phyloP scores from a whole-genome alignment of 2,329 filamentous ascomycete genomes.

The Penicillium janthinellum region DNA sequence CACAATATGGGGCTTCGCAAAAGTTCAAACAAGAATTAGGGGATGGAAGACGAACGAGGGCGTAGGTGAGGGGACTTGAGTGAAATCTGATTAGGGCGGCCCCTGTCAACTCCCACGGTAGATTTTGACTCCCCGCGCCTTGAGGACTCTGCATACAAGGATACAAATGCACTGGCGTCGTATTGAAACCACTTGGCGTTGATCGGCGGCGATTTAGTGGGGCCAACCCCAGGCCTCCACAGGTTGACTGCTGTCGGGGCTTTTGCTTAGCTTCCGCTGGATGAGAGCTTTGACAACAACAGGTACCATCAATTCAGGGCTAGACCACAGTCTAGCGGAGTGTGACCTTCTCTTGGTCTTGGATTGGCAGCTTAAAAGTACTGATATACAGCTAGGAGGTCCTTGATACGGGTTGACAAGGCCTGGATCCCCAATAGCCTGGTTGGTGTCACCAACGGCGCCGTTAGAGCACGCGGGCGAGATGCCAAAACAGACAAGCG shows the following conservation, averaged over 20 bases:
- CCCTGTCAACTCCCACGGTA: background rate
- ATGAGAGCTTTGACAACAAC: background rate
- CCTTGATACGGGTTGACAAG: background rate
- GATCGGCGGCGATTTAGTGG: background rate
- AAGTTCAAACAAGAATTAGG: background rate
- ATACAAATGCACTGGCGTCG: background rate
- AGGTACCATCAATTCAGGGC: background rate
- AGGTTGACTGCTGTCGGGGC: background rate
- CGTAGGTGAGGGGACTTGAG: background rate
- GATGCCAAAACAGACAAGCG: background rate
- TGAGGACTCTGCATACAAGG: background rate
- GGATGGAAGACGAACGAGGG: background rate
- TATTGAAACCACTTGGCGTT: background rate
- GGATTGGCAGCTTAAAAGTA: background rate
- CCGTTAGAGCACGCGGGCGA: background rate
- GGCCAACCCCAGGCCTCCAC: background rate
- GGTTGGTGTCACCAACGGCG: background rate
- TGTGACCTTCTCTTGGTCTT: background rate
- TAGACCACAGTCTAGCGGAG: background rate
- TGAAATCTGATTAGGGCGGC: background rate
- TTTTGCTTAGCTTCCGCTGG: background rate
- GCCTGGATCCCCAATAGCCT: background rate
- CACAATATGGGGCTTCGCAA: background rate
- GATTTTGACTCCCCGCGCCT: background rate
- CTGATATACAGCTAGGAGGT: background rate